Percentiles rank a stretch among this genome's conserved stretches.
Evolutionary conservation across 148 eudicot genomes (phyloP).

Genomic region (Rhododendron ferrugineum): DNA sequence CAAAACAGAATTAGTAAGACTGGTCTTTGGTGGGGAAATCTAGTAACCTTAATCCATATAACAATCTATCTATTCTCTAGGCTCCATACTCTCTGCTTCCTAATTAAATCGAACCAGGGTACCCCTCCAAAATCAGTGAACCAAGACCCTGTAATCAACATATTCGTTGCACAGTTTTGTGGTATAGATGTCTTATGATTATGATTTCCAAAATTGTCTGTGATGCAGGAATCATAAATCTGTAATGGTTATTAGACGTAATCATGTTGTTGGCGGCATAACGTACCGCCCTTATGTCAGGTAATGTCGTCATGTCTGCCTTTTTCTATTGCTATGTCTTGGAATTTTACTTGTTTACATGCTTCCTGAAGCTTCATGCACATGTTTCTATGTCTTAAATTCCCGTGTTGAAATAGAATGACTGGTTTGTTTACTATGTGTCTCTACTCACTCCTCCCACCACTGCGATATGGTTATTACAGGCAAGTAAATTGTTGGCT

Average conservation of each 20-base stretch:
- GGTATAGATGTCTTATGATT: neutral
- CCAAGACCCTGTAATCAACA: neutral
- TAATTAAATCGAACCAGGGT: neutral
- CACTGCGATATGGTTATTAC: neutral
- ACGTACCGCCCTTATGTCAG: constrained; percentile 91
- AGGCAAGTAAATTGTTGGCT: neutral
- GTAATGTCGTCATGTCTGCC: constrained; percentile 24
- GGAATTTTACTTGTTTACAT: neutral
- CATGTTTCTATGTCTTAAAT: neutral
- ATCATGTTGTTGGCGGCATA: constrained; percentile 87
- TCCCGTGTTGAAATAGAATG: neutral
- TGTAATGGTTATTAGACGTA: constrained; percentile 75
- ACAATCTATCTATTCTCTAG: neutral
- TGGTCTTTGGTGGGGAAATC: neutral
- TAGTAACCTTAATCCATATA: neutral
- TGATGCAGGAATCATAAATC: constrained; percentile 86
- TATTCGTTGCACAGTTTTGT: neutral
- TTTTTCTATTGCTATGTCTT: neutral
- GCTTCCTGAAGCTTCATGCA: neutral
- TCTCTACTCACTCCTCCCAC: neutral
- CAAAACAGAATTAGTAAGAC: neutral
- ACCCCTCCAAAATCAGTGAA: neutral
- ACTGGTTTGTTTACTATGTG: neutral
- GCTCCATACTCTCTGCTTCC: neutral
- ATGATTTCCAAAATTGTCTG: neutral